A percentile compares a stretch with the other conserved stretches of the same genome.
Evolutionary conservation across 345 rosid species (phyloP).

Genomic region (Salix suchowensis): DNA sequence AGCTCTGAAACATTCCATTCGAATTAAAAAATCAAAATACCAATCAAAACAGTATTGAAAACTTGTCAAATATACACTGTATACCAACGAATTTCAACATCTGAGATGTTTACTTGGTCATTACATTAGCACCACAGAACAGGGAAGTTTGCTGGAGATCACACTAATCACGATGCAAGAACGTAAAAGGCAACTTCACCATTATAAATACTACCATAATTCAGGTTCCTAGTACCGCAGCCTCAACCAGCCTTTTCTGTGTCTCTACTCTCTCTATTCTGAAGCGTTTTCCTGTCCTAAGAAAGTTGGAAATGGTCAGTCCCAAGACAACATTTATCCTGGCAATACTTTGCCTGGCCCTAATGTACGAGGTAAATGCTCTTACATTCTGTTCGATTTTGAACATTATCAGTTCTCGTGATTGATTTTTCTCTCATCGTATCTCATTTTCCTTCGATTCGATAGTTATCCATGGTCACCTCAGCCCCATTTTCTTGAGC

Average conservation of each 20-base stretch:
- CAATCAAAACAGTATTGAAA: too few relatives aligned
- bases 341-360: constrained; percentile 9
- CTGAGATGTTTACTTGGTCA: background rate
- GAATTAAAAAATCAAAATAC: too few relatives aligned
- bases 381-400: background rate
- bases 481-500: background rate
- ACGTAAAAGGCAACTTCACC: background rate
- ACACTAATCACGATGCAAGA: background rate
- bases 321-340: constrained; percentile 8
- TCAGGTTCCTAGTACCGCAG: background rate
- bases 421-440: background rate
- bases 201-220: background rate
- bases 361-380: constrained; percentile 14
- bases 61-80: too few relatives aligned
- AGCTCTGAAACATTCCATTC: too few relatives aligned
- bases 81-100: background rate
- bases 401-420: background rate
- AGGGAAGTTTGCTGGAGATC: background rate
- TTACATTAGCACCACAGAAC: background rate
- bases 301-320: background rate
- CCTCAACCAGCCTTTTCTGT: background rate
- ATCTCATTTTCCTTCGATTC: background rate
- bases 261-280: background rate
- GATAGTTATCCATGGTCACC: background rate
- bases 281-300: background rate